Percentiles rank a stretch among this genome's conserved stretches.
Evolutionary conservation across 129 eudicot species (phyloP).

Genomic region (Flaveria trinervia): DNA sequence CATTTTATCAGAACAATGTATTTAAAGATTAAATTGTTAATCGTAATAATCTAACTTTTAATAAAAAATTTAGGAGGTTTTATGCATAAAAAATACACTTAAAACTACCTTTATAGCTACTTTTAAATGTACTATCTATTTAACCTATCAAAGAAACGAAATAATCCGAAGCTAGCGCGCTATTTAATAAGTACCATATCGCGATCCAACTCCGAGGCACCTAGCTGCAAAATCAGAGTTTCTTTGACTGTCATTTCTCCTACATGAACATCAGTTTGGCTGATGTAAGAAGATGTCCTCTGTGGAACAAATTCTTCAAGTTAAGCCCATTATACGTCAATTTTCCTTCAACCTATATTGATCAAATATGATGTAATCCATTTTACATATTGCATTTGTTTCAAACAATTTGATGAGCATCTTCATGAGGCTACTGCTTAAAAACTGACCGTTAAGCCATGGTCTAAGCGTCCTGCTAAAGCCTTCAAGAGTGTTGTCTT

Average conservation of each 20-base stretch:
- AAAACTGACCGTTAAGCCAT: conserved; percentile 39
- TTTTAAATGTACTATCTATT: neutral
- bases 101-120: neutral
- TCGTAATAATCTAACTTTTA: too few species aligned
- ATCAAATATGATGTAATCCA: neutral
- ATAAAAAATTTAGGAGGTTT: too few species aligned
- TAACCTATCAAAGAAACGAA: neutral
- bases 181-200: conserved; percentile 53
- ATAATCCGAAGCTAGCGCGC: too few species aligned
- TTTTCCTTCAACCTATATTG: conserved; percentile 51
- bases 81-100: neutral
- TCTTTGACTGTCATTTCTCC: conserved; percentile 85
- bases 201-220: conserved; percentile 79
- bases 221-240: conserved; percentile 83
- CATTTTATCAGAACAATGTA: neutral
- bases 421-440: neutral
- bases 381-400: conserved; percentile 3
- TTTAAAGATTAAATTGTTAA: too few species aligned
- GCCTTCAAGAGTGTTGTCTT: conserved; percentile 61
- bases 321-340: conserved; percentile 78
- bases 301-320: conserved; percentile 78
- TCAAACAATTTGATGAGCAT: neutral
- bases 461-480: conserved; percentile 48
- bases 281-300: conserved; percentile 75
- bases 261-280: conserved; percentile 83